A percentile compares a stretch with the other conserved stretches of the same genome.
Evolutionary conservation across 352 stramenopile species (phyloP).

Genomic region (Globisporangium middletonii): DNA sequence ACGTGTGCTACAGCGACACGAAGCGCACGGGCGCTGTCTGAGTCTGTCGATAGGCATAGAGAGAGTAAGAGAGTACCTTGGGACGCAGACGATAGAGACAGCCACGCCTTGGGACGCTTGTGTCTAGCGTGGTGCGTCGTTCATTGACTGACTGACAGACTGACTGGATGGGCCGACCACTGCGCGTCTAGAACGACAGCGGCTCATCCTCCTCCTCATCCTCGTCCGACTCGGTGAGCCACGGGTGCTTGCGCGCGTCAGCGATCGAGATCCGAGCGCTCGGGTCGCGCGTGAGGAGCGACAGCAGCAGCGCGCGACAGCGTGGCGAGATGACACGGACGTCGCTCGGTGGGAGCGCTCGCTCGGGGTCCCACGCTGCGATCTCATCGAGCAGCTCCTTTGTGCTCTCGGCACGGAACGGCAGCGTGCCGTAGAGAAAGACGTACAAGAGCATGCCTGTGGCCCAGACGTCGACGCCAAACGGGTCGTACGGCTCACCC

Average conservation of each 20-base stretch:
- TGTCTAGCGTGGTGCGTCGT: too few species aligned
- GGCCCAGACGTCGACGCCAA: slow-evolving; percentile 82
- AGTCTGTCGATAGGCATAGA: neutral
- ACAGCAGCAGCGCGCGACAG: slow-evolving; percentile 40
- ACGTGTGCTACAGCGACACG: slow-evolving; percentile 30
- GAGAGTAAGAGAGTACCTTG: neutral
- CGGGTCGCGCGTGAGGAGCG: slow-evolving; percentile 47
- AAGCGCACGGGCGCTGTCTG: slow-evolving; percentile 1
- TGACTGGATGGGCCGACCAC: neutral
- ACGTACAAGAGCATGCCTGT: slow-evolving; percentile 82
- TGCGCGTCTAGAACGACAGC: slow-evolving; percentile 47
- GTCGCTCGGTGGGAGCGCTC: slow-evolving; percentile 22
- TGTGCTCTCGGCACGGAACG: slow-evolving; percentile 65
- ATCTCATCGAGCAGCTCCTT: slow-evolving; percentile 85
- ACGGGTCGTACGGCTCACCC: slow-evolving; percentile 78
- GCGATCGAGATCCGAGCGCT: slow-evolving; percentile 43
- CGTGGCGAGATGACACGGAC: slow-evolving; percentile 19
- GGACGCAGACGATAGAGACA: neutral
- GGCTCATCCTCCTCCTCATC: slow-evolving; percentile 42
- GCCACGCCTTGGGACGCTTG: too few species aligned
- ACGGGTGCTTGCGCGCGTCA: slow-evolving; percentile 52
- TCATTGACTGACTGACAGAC: too few species aligned
- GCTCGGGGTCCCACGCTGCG: slow-evolving; percentile 23
- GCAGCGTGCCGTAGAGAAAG: slow-evolving; percentile 78
- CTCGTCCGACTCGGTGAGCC: slow-evolving; percentile 23